These are phyloP conservation scores for Xylaria bambusicola DNA, from an alignment of 495 filamentous ascomycete genomes.

Conservation along the genomic window DNA sequence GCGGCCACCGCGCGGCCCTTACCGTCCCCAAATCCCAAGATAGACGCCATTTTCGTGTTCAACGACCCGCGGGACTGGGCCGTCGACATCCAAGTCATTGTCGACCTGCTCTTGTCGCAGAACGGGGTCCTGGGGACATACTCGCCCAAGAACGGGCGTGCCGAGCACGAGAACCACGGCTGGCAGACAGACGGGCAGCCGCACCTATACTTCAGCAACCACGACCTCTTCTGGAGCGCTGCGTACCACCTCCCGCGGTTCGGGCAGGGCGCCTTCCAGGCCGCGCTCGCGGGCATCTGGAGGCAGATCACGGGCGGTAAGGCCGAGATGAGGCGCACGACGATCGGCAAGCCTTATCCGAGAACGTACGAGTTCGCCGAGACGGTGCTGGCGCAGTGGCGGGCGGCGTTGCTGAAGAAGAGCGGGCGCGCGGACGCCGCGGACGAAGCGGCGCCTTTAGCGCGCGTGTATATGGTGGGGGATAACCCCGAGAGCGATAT, in stretches of 20 bases:
- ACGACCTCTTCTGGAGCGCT: slow-evolving; percentile 86
- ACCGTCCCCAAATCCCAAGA: slow-evolving; percentile 58
- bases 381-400: slow-evolving; percentile 62
- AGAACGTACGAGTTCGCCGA: slow-evolving; percentile 86
- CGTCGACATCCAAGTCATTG: slow-evolving; percentile 77
- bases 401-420: slow-evolving; percentile 48
- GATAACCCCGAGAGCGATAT: slow-evolving; percentile 96
- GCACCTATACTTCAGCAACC: slow-evolving; percentile 81
- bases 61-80: slow-evolving; percentile 95
- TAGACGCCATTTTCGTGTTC: slow-evolving; percentile 86
- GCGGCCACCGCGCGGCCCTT: slow-evolving; percentile 63
- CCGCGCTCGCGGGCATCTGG: slow-evolving; percentile 79
- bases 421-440: slow-evolving; percentile 24
- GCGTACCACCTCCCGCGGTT: slow-evolving; percentile 82
- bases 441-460: slow-evolving; percentile 36
- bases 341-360: slow-evolving; percentile 83
- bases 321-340: slow-evolving; percentile 60
- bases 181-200: slow-evolving; percentile 82
- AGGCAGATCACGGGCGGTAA: slow-evolving; percentile 64
- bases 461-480: slow-evolving; percentile 91
- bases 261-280: slow-evolving; percentile 89
- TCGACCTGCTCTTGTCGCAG: slow-evolving; percentile 77
- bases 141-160: slow-evolving; percentile 51
- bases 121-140: slow-evolving; percentile 76
- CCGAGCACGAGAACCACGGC: slow-evolving; percentile 64